Conservation (phyloP, 2,329 filamentous ascomycete species). For the Arthrobotrys entomopaga region DNA sequence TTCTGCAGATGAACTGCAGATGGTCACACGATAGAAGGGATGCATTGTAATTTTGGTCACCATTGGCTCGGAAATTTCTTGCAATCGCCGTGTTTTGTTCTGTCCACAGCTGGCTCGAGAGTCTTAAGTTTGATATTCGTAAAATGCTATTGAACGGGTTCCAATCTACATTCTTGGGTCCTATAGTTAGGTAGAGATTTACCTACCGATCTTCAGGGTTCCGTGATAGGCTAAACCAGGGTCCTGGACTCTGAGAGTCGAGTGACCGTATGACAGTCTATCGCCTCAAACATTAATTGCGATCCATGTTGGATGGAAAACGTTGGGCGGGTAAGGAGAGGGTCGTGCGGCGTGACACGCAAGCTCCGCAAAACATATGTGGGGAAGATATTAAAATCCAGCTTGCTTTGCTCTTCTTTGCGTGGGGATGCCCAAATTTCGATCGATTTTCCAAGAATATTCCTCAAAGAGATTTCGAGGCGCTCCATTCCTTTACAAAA, state of each 20-base stretch:
- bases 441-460: constrained; percentile 47
- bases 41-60: constrained; percentile 19
- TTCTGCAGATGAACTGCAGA: constrained; percentile 34
- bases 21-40: constrained; percentile 44
- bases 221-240: constrained; percentile 31
- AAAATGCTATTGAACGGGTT: not conserved
- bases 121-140: constrained; percentile 1
- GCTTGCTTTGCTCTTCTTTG: constrained; percentile 15
- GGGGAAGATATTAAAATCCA: constrained; percentile 31
- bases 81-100: constrained; percentile 15
- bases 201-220: constrained; percentile 39
- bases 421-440: constrained; percentile 38
- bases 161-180: constrained; percentile 8
- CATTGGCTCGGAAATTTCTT: constrained; percentile 30
- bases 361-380: constrained; percentile 23
- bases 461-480: constrained; percentile 22
- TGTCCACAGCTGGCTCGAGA: constrained; percentile 10
- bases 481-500: constrained; percentile 20
- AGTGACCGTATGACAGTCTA: constrained; percentile 14
- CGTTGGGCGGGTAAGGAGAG: constrained; percentile 16
- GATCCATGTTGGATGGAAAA: not conserved
- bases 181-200: constrained; percentile 24
- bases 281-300: constrained; percentile 17
- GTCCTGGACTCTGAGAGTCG: not conserved
- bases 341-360: constrained; percentile 22